Evolutionary conservation across 2,329 filamentous ascomycete species (phyloP).

Genomic region (Leptodontidium sp.): DNA sequence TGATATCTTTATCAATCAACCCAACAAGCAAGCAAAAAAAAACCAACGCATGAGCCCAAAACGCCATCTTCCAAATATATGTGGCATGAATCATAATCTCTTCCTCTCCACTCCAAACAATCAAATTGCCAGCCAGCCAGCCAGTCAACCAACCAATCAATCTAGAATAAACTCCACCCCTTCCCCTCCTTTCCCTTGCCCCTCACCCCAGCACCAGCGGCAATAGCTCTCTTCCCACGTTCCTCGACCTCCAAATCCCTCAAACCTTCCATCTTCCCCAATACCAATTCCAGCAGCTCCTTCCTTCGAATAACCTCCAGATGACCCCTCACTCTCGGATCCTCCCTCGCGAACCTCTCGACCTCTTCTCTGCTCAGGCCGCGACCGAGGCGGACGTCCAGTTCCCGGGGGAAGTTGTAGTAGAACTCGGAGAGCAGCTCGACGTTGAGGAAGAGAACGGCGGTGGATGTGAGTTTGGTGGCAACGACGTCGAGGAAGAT

Average conservation of each 20-base stretch:
- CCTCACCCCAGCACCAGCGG: constrained; percentile 32
- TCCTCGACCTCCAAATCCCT: constrained; percentile 82
- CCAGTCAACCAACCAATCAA: neutral
- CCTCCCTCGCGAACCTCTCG: constrained; percentile 90
- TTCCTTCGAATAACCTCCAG: constrained; percentile 92
- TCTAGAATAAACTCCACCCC: constrained; percentile 41
- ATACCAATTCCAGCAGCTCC: constrained; percentile 88
- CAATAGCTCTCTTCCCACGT: constrained; percentile 50
- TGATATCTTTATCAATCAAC: constrained; percentile 24
- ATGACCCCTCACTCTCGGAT: constrained; percentile 87
- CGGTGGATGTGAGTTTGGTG: constrained; percentile 91
- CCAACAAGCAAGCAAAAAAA: neutral
- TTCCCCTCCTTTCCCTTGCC: constrained; percentile 31
- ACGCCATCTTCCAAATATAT: constrained; percentile 18
- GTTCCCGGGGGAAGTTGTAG: constrained; percentile 93
- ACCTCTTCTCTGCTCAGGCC: constrained; percentile 81
- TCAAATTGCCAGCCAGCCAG: no score
- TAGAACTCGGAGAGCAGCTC: constrained; percentile 97
- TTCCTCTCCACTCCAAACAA: no score
- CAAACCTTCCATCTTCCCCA: constrained; percentile 95
- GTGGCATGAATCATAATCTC: constrained; percentile 24
- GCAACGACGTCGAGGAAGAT: constrained; percentile 98
- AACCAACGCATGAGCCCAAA: neutral
- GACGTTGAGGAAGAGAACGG: constrained; percentile 96
- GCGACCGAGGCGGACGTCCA: constrained; percentile 85